Evolutionary conservation across 768 basidiomycete species (phyloP), one percentile per base, ranked within the genome.

Genomic region (Rhizopogon roseolus): DNA sequence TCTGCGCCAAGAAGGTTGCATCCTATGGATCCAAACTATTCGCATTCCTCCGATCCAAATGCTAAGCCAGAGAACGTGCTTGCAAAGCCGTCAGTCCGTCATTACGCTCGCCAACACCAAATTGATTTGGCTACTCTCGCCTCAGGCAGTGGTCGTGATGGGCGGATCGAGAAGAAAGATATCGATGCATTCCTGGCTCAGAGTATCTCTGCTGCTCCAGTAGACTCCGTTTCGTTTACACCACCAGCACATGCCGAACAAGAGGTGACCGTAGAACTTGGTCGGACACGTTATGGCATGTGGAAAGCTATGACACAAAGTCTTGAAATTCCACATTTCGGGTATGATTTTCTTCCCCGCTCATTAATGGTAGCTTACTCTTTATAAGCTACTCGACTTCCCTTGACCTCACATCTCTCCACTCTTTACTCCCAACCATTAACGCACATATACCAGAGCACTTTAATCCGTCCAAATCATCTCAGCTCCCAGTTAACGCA

Each of bases 251-350:
- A 41, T 32, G 45, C 59, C 5, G 52, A 52, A 32, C 59, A 76
- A 39, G 87, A 90, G 54, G 70, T 78, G 9, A 71, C 86, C 2
- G 80, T 92, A 3, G 89, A 90, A 50, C 76, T 94, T 25, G 85
- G 84, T 5, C 74, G 90, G 58, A 91, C 89, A 13, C 75, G 92
- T 51, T 81, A 84, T 63, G 84, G 83, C 9, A 95, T 94, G 92
- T 94, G 84, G 85, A 90, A 89, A 60, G 87, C 90, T 2, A 94
- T 94, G 92, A 80, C 76, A 9, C 90, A 89, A 81, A 90, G 90
- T 60, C 76, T 94, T 50, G 82, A 88, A 61, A 88, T 93, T 59
- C 91, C 92, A 16, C 88, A 88, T 62, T 95, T 95, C 57, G 88
- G 90, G 78, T 85, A 59, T 54, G 81, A 59, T 13, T 44, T 32